A percentile compares a stretch with the other conserved stretches of the same genome.
phyloP scores from a whole-genome alignment of 371 early-diverging fungal genomes.

The Dinochytrium kinnereticum region DNA sequence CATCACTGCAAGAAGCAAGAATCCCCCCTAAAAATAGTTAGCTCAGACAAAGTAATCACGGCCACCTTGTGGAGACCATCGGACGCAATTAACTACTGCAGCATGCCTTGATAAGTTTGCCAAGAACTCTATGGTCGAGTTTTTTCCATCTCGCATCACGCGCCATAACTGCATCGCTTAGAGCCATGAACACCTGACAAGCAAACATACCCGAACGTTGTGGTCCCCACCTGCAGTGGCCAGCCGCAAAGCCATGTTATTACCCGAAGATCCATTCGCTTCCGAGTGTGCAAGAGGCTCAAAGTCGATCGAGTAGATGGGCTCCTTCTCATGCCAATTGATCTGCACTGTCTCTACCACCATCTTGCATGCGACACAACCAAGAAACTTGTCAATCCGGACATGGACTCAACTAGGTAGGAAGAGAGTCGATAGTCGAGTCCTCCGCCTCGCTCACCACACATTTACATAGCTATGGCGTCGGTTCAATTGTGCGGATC shows the following conservation, averaged over 20 bases:
- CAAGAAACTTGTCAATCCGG: background rate
- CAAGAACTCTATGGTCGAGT: conserved; percentile 76
- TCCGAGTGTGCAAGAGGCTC: conserved; percentile 63
- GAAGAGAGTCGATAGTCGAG: no score
- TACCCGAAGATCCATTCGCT: conserved; percentile 43
- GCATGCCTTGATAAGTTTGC: conserved; percentile 86
- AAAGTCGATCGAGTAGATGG: conserved; percentile 92
- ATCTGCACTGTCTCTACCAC: conserved; percentile 82
- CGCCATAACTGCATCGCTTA: conserved; percentile 11
- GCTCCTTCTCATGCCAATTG: conserved; percentile 92
- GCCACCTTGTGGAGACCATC: conserved; percentile 81
- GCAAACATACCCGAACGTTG: conserved; percentile 77
- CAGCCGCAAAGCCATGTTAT: conserved; percentile 69
- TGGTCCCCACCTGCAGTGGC: conserved; percentile 94
- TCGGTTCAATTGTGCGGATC: conserved; percentile 72
- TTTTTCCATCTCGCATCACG: background rate
- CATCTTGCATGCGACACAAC: conserved; percentile 47
- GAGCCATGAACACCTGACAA: background rate
- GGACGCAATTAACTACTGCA: conserved; percentile 90
- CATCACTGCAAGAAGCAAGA: conserved; percentile 91
- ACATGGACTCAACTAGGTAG: no score
- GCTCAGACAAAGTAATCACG: background rate
- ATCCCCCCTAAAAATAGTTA: conserved; percentile 50
- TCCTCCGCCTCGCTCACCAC: no score
- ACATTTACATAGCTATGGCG: background rate